These are phyloP conservation scores for Cornus kousa DNA, from an alignment of 148 eudicot species.

Conservation along the genomic window DNA sequence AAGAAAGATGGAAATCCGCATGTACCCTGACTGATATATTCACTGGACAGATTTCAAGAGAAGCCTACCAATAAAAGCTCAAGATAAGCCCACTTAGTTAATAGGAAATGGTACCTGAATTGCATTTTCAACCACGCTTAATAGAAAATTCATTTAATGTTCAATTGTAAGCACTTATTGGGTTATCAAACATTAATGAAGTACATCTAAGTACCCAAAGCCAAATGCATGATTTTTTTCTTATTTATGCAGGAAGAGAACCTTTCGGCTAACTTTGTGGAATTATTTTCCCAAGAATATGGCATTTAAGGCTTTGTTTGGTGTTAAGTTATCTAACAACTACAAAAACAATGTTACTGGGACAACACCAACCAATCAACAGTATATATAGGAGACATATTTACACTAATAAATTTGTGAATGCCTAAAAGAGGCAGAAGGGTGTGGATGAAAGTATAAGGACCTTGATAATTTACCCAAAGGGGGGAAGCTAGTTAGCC, in stretches of 20 bases:
- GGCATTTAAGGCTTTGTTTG: background rate
- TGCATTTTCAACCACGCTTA: too few species aligned
- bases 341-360: background rate
- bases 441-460: background rate
- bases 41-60: background rate
- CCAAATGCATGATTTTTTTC: background rate
- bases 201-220: background rate
- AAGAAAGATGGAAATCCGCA: background rate
- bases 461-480: background rate
- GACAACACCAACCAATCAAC: background rate
- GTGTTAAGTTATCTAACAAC: background rate
- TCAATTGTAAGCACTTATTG: background rate
- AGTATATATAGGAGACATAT: background rate
- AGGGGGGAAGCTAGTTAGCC: background rate
- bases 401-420: background rate
- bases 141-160: too few species aligned
- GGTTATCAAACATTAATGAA: background rate
- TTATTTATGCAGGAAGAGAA: background rate
- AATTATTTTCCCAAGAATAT: too few species aligned
- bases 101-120: too few species aligned
- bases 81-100: background rate
- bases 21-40: background rate
- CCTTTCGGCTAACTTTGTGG: background rate
- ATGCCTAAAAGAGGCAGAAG: background rate
- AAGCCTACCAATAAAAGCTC: background rate